phyloP scores from a whole-genome alignment of 768 basidiomycete species.

The Termitomyces bulborhizus region DNA sequence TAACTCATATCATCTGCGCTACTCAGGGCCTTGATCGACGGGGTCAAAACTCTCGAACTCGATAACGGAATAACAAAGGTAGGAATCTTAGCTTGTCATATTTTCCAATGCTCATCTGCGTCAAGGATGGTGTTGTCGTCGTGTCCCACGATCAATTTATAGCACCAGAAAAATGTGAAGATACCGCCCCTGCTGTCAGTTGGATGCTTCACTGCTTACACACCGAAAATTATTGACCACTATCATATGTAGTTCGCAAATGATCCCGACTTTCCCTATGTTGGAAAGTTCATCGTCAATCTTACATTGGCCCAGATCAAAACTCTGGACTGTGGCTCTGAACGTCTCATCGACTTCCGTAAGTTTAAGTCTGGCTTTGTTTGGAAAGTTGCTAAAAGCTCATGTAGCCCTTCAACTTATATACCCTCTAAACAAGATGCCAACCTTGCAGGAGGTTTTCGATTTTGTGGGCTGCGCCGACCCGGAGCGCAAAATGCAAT shows the following conservation, averaged over 20 bases:
- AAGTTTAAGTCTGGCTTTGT: slow-evolving; percentile 17
- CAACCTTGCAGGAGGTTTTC: slow-evolving; percentile 71
- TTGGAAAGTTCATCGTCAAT: slow-evolving; percentile 72
- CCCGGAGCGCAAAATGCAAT: slow-evolving; percentile 50
- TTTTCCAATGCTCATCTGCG: background rate
- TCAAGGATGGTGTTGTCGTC: slow-evolving; percentile 66
- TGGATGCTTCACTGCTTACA: slow-evolving; percentile 10
- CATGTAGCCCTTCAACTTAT: slow-evolving; percentile 51
- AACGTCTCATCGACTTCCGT: slow-evolving; percentile 55
- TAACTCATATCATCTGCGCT: background rate
- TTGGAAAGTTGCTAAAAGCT: background rate
- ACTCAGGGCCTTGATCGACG: slow-evolving; percentile 65
- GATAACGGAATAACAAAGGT: slow-evolving; percentile 77
- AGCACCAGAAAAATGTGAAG: slow-evolving; percentile 54
- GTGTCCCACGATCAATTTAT: slow-evolving; percentile 81
- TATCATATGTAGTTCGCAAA: slow-evolving; percentile 32
- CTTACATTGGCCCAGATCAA: slow-evolving; percentile 74
- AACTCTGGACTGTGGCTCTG: slow-evolving; percentile 76
- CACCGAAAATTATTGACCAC: background rate
- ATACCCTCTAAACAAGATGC: slow-evolving; percentile 65
- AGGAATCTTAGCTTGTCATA: slow-evolving; percentile 3
- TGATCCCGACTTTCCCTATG: slow-evolving; percentile 67
- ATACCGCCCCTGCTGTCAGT: slow-evolving; percentile 57
- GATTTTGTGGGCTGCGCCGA: slow-evolving; percentile 73
- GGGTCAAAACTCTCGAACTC: slow-evolving; percentile 70